Base-by-base conservation (phyloP, 2,329 filamentous ascomycete species). In the Helminthosporium solani region DNA sequence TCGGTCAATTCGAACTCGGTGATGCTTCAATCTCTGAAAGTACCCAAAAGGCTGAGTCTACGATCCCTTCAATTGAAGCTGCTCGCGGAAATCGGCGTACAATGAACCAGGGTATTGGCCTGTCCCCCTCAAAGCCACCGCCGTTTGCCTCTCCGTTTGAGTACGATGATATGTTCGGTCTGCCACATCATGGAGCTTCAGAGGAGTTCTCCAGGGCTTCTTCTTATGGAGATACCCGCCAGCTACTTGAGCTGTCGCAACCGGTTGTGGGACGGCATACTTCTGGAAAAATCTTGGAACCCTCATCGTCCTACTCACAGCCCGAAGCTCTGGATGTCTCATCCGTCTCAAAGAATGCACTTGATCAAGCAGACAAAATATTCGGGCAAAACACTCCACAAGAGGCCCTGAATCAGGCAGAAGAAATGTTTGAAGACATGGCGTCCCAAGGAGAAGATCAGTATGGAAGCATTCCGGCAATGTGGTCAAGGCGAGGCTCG, bases 151-250 rank as follows among this genome's bases (percentile, higher is more conserved):
- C 67, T 33, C 44, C 63, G 9, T 64, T 66, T 25, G 48, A 61
- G 34, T 57, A 58, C 31, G 48, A 54, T 9, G 48, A 58, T 9
- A 25, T 15, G 2, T 31, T 48, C 12, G 49, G 39, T 18, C 46
- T 38, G 18, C 42, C 48, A 5, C 52, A 37, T 16, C 46, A 38
- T n/a, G 54, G 53, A 0, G 7, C 44, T 3, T 66, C 63, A 1
- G 57, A 58, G 0, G 46, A 63, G 30, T 57, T 64, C 31, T 64
- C 64, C 0, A 47, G 56, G 7, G 46, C 25, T 25, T 65, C 65
- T 20, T 70, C 68, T 4, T 70, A 70, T 41, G 68, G 64, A 21
- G 64, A 70, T 40, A 70, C 67, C 15, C 63, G 56, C 2, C 52
- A 66, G 14, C 53, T 70, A 4, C 49, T 70, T 3, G 56, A 54